Percentiles rank a stretch among this genome's conserved stretches.
Conservation (phyloP, 2,329 filamentous ascomycete species). For the Sordariomycetes sp. region DNA sequence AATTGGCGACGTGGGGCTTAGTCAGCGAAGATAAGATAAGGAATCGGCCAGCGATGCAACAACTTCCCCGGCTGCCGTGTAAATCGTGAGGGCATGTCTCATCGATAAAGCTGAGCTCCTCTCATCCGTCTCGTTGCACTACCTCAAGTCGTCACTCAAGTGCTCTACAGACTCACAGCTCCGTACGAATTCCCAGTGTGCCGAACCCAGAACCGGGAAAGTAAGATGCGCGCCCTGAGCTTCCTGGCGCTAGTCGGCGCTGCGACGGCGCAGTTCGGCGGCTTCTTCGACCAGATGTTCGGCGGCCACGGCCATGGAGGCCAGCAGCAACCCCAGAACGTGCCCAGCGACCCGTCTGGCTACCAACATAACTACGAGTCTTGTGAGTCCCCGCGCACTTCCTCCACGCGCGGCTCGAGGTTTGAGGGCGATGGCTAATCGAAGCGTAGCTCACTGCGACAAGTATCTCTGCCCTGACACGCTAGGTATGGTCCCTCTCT, state of each 20-base stretch:
- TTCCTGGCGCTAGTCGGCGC: slow-evolving; percentile 39
- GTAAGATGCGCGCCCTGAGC: slow-evolving; percentile 1
- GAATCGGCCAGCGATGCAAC: slow-evolving; percentile 5
- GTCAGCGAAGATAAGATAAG: slow-evolving; percentile 4
- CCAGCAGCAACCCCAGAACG: slow-evolving; percentile 51
- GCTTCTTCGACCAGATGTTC: slow-evolving; percentile 99
- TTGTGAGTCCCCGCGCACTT: not conserved
- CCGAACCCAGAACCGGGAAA: not conserved
- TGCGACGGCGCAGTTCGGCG: slow-evolving; percentile 63
- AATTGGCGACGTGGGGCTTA: not conserved
- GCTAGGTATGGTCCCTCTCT: slow-evolving; percentile 29
- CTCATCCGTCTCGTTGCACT: not conserved
- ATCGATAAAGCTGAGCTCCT: not conserved
- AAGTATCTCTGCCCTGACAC: slow-evolving; percentile 94
- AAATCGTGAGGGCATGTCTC: not conserved
- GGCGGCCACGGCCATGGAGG: slow-evolving; percentile 34
- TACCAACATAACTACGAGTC: slow-evolving; percentile 56
- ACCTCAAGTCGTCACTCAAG: not conserved
- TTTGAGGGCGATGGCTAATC: not conserved
- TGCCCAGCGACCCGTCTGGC: slow-evolving; percentile 68
- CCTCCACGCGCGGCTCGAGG: too few species aligned
- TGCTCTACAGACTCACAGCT: not conserved
- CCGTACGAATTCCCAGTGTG: not conserved
- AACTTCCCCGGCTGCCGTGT: not conserved
- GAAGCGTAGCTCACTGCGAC: slow-evolving; percentile 65